Percentiles rank a stretch among this genome's conserved stretches.
These are phyloP conservation scores for Globisporangium alternatum DNA, from an alignment of 352 stramenopile species.

Conservation along the genomic window DNA sequence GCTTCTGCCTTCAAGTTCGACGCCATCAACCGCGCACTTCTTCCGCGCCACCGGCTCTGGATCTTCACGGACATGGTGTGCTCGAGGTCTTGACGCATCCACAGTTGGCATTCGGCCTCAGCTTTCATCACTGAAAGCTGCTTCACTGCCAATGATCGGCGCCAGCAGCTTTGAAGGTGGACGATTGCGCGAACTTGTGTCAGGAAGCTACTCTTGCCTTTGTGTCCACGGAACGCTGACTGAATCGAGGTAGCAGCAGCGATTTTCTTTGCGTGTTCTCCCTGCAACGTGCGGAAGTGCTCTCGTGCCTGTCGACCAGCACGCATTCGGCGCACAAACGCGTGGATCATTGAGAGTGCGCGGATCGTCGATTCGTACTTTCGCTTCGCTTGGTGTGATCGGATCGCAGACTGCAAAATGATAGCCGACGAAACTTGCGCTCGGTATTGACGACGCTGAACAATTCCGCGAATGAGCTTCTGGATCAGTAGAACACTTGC, in stretches of 20 bases:
- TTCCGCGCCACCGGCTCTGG: slow-evolving; percentile 32
- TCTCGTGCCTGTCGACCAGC: slow-evolving; percentile 19
- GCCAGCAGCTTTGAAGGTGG: slow-evolving; percentile 33
- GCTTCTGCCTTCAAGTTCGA: slow-evolving; percentile 8
- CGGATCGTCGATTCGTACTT: slow-evolving; percentile 25
- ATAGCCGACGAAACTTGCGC: slow-evolving; percentile 26
- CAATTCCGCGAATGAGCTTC: slow-evolving; percentile 32
- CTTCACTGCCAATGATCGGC: slow-evolving; percentile 17
- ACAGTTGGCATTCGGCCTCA: slow-evolving; percentile 17
- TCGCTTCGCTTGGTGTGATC: slow-evolving; percentile 25
- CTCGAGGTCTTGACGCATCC: slow-evolving; percentile 19
- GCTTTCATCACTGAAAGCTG: slow-evolving; percentile 16
- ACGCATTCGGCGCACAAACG: slow-evolving; percentile 21
- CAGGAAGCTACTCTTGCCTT: slow-evolving; percentile 15
- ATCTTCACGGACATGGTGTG: slow-evolving; percentile 30
- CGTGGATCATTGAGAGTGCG: slow-evolving; percentile 29
- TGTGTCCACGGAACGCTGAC: slow-evolving; percentile 19
- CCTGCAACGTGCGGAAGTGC: background rate
- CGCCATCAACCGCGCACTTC: slow-evolving; percentile 17
- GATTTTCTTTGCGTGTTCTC: slow-evolving; percentile 2
- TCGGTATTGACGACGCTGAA: slow-evolving; percentile 33
- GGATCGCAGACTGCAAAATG: slow-evolving; percentile 37
- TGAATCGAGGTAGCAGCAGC: slow-evolving; percentile 29
- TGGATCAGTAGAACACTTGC: slow-evolving; percentile 36
- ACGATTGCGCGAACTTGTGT: slow-evolving; percentile 22